Evolutionary conservation across 352 stramenopile species (phyloP), one percentile per base, ranked within the genome.

Genomic region (Phytophthora ramorum): DNA sequence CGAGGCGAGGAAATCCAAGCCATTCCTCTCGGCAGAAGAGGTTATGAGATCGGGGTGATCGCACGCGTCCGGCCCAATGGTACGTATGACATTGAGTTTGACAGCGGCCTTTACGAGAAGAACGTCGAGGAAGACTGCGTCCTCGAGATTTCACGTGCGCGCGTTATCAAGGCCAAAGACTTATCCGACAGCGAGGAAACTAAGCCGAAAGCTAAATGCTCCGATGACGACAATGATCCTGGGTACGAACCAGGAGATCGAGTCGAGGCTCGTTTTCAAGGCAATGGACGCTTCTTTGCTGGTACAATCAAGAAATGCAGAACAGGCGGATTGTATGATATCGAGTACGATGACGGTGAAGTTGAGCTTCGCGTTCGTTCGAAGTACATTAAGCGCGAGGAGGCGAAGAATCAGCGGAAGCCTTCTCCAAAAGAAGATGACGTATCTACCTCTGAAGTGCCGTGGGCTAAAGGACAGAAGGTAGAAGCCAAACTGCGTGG

Each of bases 21-120:
- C 2, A 73, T 90, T 28, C 81, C 80, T 16, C 54, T 89, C 3
- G 71, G 78, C 0, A 73, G 77, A 46, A 53, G 69, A 47, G 69
- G 83, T 13, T 87, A 79, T 47, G 61, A 85, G 50, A 71, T 86
- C 10, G 83, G 83, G 32, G 69, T 81, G 1, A 81, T 92, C 52
- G 71, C 74, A 13, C 74, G 74, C 9, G 70, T 83, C 4, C 83
- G 75, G 8, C 73, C 76, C 5, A 75, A 88, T 58, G 69, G 74
- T 12, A 83, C 77, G 10, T 92, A 92, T 30, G 81, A 92, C 58
- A 76, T 92, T 38, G 82, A 90, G 46, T 89, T 90, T 62, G 81
- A 90, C 55, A 84, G 44, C 58, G 83, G 81, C 0, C 69, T 86
- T 37, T 73, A 55, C 14, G 81, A 92, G 37, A 81, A 87, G 43